phyloP scores from a whole-genome alignment of 495 filamentous ascomycete species.

The Neurospora tetrasperma region DNA sequence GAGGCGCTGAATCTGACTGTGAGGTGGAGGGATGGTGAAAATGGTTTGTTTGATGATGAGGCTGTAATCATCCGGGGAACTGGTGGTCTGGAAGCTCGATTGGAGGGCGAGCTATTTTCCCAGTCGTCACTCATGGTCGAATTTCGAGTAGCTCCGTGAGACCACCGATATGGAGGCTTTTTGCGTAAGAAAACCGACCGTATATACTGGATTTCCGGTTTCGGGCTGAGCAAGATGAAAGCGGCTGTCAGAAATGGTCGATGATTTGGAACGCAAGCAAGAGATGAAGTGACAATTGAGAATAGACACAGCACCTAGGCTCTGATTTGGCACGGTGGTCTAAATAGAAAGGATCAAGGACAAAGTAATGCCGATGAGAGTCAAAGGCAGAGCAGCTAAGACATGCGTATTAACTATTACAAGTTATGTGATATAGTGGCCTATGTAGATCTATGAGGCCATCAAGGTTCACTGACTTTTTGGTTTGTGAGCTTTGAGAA shows the following conservation, averaged over 20 bases:
- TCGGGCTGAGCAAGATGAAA: neutral
- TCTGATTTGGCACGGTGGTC: neutral
- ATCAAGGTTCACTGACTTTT: neutral
- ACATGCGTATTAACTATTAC: neutral
- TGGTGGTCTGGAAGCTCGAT: neutral
- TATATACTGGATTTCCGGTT: neutral
- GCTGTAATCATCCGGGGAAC: slow-evolving; percentile 5
- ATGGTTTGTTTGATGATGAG: slow-evolving; percentile 5
- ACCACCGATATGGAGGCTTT: neutral
- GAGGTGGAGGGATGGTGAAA: slow-evolving; percentile 45
- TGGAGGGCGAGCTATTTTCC: neutral
- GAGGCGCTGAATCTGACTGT: slow-evolving; percentile 83
- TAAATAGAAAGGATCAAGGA: neutral
- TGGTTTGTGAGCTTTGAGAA: neutral
- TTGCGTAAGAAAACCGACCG: neutral
- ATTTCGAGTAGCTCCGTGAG: neutral
- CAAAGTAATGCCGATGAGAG: neutral
- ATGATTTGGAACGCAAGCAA: neutral
- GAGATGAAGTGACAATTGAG: neutral
- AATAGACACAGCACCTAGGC: neutral
- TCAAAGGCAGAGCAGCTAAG: too few relatives aligned
- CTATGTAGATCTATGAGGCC: neutral
- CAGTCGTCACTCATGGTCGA: neutral
- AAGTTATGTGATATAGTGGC: neutral
- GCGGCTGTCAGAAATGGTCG: neutral